These are phyloP conservation scores for Firmiana major DNA, from an alignment of 345 rosid genomes.

Conservation along the genomic window DNA sequence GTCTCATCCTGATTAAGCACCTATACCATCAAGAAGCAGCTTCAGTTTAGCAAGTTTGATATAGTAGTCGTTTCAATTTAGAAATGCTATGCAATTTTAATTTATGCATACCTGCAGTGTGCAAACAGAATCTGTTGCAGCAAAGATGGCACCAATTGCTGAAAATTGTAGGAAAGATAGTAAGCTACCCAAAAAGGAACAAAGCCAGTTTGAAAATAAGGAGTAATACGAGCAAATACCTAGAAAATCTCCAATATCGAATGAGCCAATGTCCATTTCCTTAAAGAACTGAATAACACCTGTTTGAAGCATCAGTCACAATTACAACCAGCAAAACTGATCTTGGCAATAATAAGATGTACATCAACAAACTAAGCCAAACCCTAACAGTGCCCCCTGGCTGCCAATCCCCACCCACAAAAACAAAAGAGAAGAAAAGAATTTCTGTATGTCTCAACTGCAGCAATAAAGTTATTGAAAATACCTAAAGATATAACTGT, in stretches of 20 bases:
- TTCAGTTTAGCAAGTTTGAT: constrained; percentile 4
- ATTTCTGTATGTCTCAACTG: constrained; percentile 14
- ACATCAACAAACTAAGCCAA: neutral
- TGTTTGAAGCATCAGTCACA: constrained; percentile 33
- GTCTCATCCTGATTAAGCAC: constrained; percentile 97
- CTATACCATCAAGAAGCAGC: constrained; percentile 38
- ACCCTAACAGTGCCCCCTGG: neutral
- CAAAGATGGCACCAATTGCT: constrained; percentile 98
- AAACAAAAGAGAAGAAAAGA: neutral
- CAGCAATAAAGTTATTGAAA: neutral
- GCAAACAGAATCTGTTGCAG: constrained; percentile 99
- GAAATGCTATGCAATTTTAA: constrained; percentile 1
- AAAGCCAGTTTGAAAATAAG: constrained; percentile 9
- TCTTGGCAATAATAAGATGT: neutral
- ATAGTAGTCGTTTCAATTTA: constrained; percentile 4
- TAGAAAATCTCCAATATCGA: constrained; percentile 81
- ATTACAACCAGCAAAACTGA: constrained; percentile 11
- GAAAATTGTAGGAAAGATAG: constrained; percentile 28
- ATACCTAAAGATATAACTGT: constrained; percentile 75
- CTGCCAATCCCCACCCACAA: neutral
- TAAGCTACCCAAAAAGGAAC: constrained; percentile 8
- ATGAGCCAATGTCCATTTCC: constrained; percentile 51
- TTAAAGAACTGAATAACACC: constrained; percentile 72
- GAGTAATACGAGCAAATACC: constrained; percentile 39
- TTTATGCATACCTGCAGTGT: constrained; percentile 73